Evolutionary conservation across 257 asterid species (phyloP).

Genomic region (Lycium ferocissimum): DNA sequence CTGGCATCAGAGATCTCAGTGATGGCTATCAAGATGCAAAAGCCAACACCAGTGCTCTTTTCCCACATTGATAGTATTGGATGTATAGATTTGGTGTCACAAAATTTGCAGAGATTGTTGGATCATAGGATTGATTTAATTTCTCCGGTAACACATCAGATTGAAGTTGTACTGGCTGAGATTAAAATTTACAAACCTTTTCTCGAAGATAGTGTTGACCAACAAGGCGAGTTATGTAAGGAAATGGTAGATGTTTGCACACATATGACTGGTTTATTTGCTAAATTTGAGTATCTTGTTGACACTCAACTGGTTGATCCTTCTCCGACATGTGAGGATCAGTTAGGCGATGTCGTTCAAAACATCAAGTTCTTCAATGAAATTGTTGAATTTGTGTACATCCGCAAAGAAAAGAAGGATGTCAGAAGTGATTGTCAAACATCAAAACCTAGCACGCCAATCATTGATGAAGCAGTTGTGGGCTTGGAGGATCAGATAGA

Average conservation of each 20-base stretch:
- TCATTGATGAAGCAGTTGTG: background rate
- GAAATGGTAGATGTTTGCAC: background rate
- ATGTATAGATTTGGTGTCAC: too few relatives aligned
- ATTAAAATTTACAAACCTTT: too few relatives aligned
- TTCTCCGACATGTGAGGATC: background rate
- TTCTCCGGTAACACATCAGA: background rate
- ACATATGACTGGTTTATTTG: background rate
- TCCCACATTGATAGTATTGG: background rate
- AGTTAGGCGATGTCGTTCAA: background rate
- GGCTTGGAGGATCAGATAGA: conserved; percentile 3
- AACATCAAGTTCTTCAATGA: background rate
- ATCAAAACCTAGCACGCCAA: background rate
- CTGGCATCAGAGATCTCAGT: background rate
- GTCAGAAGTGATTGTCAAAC: background rate
- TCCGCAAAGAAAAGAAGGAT: background rate
- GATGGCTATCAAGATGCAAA: background rate
- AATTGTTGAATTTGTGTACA: background rate
- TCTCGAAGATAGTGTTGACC: too few relatives aligned
- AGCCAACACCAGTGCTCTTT: background rate
- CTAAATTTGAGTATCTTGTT: background rate
- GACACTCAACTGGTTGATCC: background rate
- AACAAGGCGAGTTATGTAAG: background rate
- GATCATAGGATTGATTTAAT: too few relatives aligned
- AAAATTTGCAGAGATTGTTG: too few relatives aligned
- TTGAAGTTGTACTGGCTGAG: background rate